Evolutionary conservation across 78 protist species (phyloP).

Genomic region (Dictyostelium discoideum): dicty_2.7 NC_007091.3:2238001-2238500

Average conservation of each 20-base stretch:
- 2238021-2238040: neutral
- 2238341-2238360: neutral
- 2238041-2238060: neutral
- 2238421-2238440: neutral
- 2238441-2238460: neutral
- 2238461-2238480: neutral
- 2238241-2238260: constrained; percentile 48
- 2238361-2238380: neutral
- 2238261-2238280: constrained; percentile 69
- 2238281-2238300: constrained; percentile 18
- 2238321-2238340: neutral
- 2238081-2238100: constrained; percentile 47
- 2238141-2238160: constrained; percentile 27
- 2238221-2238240: constrained; percentile 33
- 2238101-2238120: constrained; percentile 58
- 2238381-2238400: neutral
- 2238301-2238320: constrained; percentile 4
- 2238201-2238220: neutral
- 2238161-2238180: neutral
- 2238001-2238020: neutral
- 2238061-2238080: constrained; percentile 55
- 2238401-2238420: neutral
- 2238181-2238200: neutral
- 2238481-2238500: neutral
- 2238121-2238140: constrained; percentile 55